phyloP scores from a whole-genome alignment of 306 rosid genomes.

The Cyamopsis tetragonoloba region DNA sequence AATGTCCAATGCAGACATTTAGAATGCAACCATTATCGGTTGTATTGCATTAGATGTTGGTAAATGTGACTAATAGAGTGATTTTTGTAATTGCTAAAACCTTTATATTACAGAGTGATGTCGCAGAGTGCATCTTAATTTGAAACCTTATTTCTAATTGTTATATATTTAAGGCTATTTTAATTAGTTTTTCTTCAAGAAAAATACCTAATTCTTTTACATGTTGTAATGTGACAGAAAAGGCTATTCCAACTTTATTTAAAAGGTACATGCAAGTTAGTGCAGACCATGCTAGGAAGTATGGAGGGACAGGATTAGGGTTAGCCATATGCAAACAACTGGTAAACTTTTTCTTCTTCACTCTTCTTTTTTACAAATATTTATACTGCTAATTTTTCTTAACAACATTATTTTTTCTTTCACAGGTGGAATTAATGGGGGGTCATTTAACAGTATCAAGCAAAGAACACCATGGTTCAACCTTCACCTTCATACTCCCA shows the following conservation, averaged over 20 bases:
- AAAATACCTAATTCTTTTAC: constrained; percentile 1
- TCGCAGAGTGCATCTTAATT: too few species aligned
- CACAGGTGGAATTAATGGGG: constrained; percentile 97
- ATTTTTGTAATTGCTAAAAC: too few species aligned
- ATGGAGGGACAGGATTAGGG: constrained; percentile 96
- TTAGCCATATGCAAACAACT: constrained; percentile 96
- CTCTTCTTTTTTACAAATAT: constrained; percentile 7
- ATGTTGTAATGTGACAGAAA: constrained; percentile 47
- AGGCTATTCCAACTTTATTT: constrained; percentile 75
- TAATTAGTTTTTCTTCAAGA: background rate
- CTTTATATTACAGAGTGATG: too few species aligned
- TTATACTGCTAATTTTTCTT: too few species aligned
- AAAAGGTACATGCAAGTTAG: constrained; percentile 99
- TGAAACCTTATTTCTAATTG: too few species aligned
- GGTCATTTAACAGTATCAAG: constrained; percentile 86
- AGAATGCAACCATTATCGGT: too few species aligned
- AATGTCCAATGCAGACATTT: too few species aligned
- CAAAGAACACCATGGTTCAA: constrained; percentile 72
- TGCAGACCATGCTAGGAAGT: constrained; percentile 92
- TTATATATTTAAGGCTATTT: background rate
- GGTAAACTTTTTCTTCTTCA: constrained; percentile 44
- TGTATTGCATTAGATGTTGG: too few species aligned
- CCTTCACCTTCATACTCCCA: constrained; percentile 83
- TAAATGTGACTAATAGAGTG: too few species aligned
- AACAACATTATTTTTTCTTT: too few species aligned